Evolutionary conservation across 805 yeast genomes (phyloP), one percentile per base, ranked within the genome.

Genomic region (Barnettozyma populi): DNA sequence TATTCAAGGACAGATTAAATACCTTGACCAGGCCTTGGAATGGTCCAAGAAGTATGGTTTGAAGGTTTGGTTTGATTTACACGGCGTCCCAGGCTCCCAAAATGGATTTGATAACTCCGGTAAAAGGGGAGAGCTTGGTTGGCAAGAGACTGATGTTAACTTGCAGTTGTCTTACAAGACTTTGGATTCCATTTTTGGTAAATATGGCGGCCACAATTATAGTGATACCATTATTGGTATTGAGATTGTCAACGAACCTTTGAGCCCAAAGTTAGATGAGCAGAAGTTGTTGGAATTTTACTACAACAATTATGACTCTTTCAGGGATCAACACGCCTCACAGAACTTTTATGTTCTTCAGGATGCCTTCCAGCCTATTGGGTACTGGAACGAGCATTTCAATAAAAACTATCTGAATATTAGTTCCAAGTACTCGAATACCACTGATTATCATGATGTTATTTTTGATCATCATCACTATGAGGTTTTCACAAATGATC

Each of bases 401-500:
- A 67, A 63, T 38, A 61, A 64, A 3, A 44, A 55, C 43, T 63
- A 60, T 39, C 53, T 34, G 7, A 65, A 61, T 27, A 60, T 64
- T 1, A 57, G 68, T 0, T 38, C 54, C 6, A 29, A 29, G 14
- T 43, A 45, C 18, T 31, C 52, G 2, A 36, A 43, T 29, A 16
- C 34, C 52, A 41, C 53, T 52, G 56, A 67, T 20, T 76, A 80
- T 74, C 60, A 70, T 18, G 78, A 81, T 57, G 82, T 86, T 42
- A 75, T 87, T 27, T 72, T 90, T 44, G 97, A 90, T 64, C 96
- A 88, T 68, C 97, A 90, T 68, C 88, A 84, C 64, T 90, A 90
- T 68, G 95, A 90, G 69, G 92, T 89, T 19, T 90, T 92, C 65
- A 73, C 82, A 14, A 73, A 73, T 36, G 79, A 71, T 23, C 86